Percentiles rank a stretch among this genome's conserved stretches.
Conservation (phyloP, 768 basidiomycete genomes). For the Termitomyces heimii region DNA sequence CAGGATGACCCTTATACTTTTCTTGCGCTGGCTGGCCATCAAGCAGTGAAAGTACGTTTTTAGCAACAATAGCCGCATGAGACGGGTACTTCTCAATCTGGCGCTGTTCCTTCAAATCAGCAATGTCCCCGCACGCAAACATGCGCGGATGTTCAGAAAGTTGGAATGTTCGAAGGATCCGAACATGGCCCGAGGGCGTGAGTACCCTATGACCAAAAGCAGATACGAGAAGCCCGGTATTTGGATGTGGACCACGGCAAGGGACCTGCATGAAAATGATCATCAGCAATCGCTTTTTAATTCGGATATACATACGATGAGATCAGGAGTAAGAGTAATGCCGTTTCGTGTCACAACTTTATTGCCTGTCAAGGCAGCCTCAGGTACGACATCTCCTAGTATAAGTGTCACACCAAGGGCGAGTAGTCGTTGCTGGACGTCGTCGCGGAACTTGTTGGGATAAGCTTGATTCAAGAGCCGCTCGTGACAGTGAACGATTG, state of each 20-base stretch:
- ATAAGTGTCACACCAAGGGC: conserved; percentile 44
- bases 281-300: not conserved
- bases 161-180: conserved; percentile 54
- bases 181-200: conserved; percentile 34
- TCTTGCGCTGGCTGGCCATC: conserved; percentile 25
- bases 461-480: conserved; percentile 55
- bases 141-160: conserved; percentile 43
- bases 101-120: conserved; percentile 61
- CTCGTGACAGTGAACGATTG: conserved; percentile 51
- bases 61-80: conserved; percentile 41
- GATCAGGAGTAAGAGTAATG: conserved; percentile 42
- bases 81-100: conserved; percentile 36
- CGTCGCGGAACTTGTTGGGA: conserved; percentile 45
- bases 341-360: conserved; percentile 47
- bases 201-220: conserved; percentile 35
- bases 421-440: conserved; percentile 33
- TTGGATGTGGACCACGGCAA: conserved; percentile 36
- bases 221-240: conserved; percentile 42
- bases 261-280: conserved; percentile 20
- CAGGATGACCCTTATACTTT: conserved; percentile 41
- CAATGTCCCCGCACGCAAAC: conserved; percentile 63
- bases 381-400: conserved; percentile 41
- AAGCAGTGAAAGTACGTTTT: conserved; percentile 44
- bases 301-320: conserved; percentile 44
- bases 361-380: conserved; percentile 31